A percentile compares a stretch with the other conserved stretches of the same genome.
Evolutionary conservation across 1,284 basidiomycete species (phyloP).

Genomic region (Schizophyllum amplum): DNA sequence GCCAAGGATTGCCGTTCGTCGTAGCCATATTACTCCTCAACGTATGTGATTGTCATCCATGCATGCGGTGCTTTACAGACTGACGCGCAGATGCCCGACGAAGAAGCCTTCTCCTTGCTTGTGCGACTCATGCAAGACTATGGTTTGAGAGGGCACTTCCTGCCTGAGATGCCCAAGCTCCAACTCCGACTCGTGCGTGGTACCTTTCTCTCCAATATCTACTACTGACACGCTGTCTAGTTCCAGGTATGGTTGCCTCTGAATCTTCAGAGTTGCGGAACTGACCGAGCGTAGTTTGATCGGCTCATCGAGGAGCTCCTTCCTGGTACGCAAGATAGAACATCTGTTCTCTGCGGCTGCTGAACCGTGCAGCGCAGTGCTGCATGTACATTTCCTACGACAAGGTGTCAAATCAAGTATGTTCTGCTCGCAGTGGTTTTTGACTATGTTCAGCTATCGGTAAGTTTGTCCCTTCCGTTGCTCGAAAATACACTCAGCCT

Average conservation of each 20-base stretch:
- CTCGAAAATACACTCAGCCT: constrained; percentile 4
- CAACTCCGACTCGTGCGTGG: constrained; percentile 73
- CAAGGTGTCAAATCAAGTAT: constrained; percentile 95
- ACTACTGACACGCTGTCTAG: constrained; percentile 15
- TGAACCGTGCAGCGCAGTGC: constrained; percentile 29
- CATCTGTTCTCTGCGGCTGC: not conserved
- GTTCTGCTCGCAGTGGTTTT: constrained; percentile 97
- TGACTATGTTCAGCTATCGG: constrained; percentile 95
- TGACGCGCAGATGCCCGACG: constrained; percentile 85
- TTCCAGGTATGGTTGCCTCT: constrained; percentile 30
- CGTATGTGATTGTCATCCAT: constrained; percentile 35
- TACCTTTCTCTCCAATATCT: constrained; percentile 1
- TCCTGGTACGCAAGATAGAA: constrained; percentile 31
- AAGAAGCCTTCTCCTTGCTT: constrained; percentile 94
- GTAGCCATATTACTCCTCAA: constrained; percentile 91
- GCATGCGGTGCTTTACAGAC: not conserved
- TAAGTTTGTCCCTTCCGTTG: constrained; percentile 24
- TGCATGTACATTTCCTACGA: constrained; percentile 87
- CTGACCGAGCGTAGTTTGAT: constrained; percentile 59
- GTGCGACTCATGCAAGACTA: constrained; percentile 98
- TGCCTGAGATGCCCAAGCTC: constrained; percentile 96
- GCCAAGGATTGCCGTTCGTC: constrained; percentile 93
- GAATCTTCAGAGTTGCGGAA: not conserved
- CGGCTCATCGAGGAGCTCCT: constrained; percentile 88
- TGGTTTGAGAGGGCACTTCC: constrained; percentile 90